These are phyloP conservation scores for Cladosporium sphaerospermum DNA, from an alignment of 2,329 filamentous ascomycete genomes.

Conservation along the genomic window DNA sequence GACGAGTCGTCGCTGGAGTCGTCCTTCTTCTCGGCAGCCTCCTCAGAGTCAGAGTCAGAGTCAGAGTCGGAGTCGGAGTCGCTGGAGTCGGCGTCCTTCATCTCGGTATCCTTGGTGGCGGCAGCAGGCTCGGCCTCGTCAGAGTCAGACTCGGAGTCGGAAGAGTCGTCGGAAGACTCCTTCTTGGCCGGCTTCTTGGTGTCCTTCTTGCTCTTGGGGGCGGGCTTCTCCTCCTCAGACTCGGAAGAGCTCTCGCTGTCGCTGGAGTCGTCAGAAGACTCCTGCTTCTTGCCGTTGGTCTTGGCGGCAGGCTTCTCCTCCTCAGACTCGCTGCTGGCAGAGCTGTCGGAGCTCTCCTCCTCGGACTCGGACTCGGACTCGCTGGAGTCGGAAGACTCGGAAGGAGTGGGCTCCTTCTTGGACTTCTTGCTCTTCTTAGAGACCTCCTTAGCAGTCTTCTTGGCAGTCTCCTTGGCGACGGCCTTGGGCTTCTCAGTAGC, in stretches of 20 bases:
- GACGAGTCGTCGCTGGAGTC: constrained; percentile 14
- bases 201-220: constrained; percentile 27
- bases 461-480: constrained; percentile 46
- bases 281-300: constrained; percentile 13
- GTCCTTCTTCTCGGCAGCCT: constrained; percentile 1
- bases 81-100: constrained; percentile 14
- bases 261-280: constrained; percentile 14
- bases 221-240: constrained; percentile 14
- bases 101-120: constrained; percentile 10
- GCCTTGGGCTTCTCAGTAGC: constrained; percentile 57
- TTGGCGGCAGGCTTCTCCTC: constrained; percentile 29
- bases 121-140: constrained; percentile 3
- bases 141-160: constrained; percentile 19
- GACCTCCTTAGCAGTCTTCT: constrained; percentile 42
- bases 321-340: constrained; percentile 34
- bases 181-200: constrained; percentile 21
- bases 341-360: constrained; percentile 25
- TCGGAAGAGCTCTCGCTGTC: constrained; percentile 12
- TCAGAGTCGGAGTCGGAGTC: constrained; percentile 19
- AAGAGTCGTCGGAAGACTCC: constrained; percentile 21
- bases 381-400: background rate
- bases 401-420: constrained; percentile 42
- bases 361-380: constrained; percentile 9
- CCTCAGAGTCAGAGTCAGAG: constrained; percentile 4
- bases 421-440: constrained; percentile 46